Evolutionary conservation across 73 alveolate genomes (phyloP), one percentile per base, ranked within the genome.

Genomic region (Paramecium primaurelia): DNA sequence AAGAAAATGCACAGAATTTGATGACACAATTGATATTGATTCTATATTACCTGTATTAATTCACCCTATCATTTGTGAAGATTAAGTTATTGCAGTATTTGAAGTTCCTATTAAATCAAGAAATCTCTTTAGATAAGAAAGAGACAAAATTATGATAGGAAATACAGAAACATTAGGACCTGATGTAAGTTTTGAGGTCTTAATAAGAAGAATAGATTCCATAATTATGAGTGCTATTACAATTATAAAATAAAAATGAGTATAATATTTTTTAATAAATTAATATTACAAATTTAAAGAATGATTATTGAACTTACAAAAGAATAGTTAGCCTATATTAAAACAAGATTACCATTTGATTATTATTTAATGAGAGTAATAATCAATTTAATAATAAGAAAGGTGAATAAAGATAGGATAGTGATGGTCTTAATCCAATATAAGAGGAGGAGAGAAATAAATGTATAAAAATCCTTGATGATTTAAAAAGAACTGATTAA

Each of bases 11-110:
- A 34, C 20, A 10, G 71, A 77, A 77, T 77, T 37, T 40, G 89
- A 77, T 38, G 89, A 2, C n/a, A 77, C 89, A 14, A 44, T 77
- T 37, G 88, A 75, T 37, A 36, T 75, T 18, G 88, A 75, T 75
- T 25, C 69, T 38, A 12, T 34, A 75, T 28, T 75, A 6, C 88
- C 71, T 40, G 89, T 77, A 20, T n/a, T 77, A 16, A 18, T 77
- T 77, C 69, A 34, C 40, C 88, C 69, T 2, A 73, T n/a, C 25
- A 73, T 73, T 40, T 73, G 20, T 28, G 88, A 73, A 1, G 64
- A 37, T 12, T 8, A 44, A 44, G 69, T 44, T 8, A 77, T 77
- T 26, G 38, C 71, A 6, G 69, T 77, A 26, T 77, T 77, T 8
- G 71, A 77, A 40, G 60, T 40, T 37, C 89, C 71, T n/a, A 77